Base-by-base conservation (phyloP, 805 yeast genomes). In the Spathaspora passalidarum region DNA sequence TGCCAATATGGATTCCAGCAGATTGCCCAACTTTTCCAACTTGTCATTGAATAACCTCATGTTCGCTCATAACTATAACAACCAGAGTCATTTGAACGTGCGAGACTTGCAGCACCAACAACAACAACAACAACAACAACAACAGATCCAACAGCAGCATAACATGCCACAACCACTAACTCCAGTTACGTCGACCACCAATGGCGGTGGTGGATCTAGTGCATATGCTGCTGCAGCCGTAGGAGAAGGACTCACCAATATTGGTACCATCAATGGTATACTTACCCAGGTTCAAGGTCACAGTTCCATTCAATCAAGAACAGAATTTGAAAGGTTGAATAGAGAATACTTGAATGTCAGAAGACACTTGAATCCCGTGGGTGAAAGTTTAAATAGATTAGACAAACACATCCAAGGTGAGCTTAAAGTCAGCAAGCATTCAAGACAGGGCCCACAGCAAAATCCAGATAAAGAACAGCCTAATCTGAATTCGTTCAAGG, bases 281-380 rank as follows among this genome's bases (percentile, higher is more conserved):
- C 49, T 65, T 13, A 37, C 52, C 42, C 53, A 57, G 60, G 57
- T 56, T 5, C 74, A 63, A 41, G 58, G 48, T 39, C 68, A 61
- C 57, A 76, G 76, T 37, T 75, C 81, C 5, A 77, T 83, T 17
- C 84, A 79, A 49, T 74, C 80, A 6, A 75, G 88, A 52, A 76
- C 88, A n/a, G 94, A 86, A 57, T 86, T 81, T 57, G 96, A 88
- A 60, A 73, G 88, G 49, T 75, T 86, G 25, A 80, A 90, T 11
- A 73, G 91, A 49, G 96, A 88, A 56, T 86, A 82, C 52, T 68
- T 82, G 37, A 84, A 79, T 52, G 82, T 86, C 0, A 68, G 90
- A 56, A 72, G 94, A 49, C 79, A 83, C 61, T 67, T 69, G 34
- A 88, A 88, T 52, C 96, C 96, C 1, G 66, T 86, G 2, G 76